These are phyloP conservation scores for Exserohilum turcica DNA, from an alignment of 2,329 filamentous ascomycete species.

Conservation along the genomic window DNA sequence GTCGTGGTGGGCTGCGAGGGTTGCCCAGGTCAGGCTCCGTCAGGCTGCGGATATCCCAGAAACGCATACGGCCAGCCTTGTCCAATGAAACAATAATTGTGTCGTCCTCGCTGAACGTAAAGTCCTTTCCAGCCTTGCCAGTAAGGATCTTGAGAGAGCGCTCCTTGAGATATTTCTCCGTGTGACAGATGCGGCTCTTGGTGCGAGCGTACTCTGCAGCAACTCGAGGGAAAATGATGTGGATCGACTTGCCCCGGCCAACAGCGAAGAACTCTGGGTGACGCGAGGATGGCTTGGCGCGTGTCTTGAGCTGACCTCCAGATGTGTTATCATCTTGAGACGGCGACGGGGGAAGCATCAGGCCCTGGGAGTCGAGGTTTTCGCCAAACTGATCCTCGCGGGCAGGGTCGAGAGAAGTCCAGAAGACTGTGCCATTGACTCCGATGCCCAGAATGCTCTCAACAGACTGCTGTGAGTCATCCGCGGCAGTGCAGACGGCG, in stretches of 20 bases:
- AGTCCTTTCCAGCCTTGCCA: constrained; percentile 97
- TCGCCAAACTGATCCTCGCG: constrained; percentile 69
- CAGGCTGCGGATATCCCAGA: constrained; percentile 93
- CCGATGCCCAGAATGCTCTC: constrained; percentile 92
- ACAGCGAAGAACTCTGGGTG: constrained; percentile 95
- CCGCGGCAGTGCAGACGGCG: constrained; percentile 71
- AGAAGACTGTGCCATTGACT: constrained; percentile 95
- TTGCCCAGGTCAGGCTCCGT: constrained; percentile 57
- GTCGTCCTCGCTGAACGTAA: constrained; percentile 96
- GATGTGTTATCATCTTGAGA: constrained; percentile 88
- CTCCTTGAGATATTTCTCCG: constrained; percentile 83
- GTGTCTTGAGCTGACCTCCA: constrained; percentile 91
- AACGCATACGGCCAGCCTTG: constrained; percentile 94
- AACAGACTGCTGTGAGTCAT: constrained; percentile 49
- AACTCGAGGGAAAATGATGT: constrained; percentile 72
- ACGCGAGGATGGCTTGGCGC: constrained; percentile 84
- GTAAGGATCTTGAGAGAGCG: constrained; percentile 93
- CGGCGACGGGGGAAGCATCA: constrained; percentile 85
- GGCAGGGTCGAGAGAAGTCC: constrained; percentile 68
- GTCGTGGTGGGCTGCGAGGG: constrained; percentile 49
- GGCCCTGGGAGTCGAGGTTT: constrained; percentile 81
- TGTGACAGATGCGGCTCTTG: constrained; percentile 71
- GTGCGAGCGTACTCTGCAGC: constrained; percentile 59
- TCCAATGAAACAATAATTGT: constrained; percentile 92
- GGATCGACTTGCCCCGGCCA: constrained; percentile 93